These are phyloP conservation scores for Cyclocybe cylindracea DNA, from an alignment of 768 basidiomycete genomes.

Conservation along the genomic window DNA sequence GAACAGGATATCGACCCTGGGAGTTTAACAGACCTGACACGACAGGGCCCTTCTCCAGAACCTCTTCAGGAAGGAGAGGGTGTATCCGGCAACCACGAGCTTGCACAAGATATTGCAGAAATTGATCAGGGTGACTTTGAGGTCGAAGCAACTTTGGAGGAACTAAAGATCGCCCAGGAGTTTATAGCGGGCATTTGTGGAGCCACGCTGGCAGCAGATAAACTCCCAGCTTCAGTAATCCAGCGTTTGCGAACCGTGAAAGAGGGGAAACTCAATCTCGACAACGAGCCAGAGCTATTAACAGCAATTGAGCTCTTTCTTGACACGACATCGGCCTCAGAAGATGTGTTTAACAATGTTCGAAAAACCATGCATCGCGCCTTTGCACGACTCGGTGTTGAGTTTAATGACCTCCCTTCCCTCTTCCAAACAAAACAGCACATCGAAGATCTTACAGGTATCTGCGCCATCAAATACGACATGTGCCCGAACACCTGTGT, in stretches of 20 bases:
- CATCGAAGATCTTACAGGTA: conserved; percentile 12
- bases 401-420: conserved; percentile 1
- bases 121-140: neutral
- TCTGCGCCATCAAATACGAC: conserved; percentile 10
- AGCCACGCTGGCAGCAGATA: conserved; percentile 26
- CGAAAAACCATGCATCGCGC: neutral
- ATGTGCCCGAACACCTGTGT: conserved; percentile 19
- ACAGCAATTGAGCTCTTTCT: conserved; percentile 7
- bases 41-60: too few relatives aligned
- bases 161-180: conserved; percentile 9
- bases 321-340: neutral
- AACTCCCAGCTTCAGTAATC: conserved; percentile 19
- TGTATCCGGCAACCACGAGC: too few relatives aligned
- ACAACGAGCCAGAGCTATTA: neutral
- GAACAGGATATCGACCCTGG: too few relatives aligned
- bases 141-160: conserved; percentile 6
- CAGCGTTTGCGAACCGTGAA: conserved; percentile 24
- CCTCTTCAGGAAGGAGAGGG: too few relatives aligned
- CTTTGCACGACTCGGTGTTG: neutral
- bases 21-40: too few relatives aligned
- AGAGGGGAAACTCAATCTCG: neutral
- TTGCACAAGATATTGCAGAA: too few relatives aligned
- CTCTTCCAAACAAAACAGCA: conserved; percentile 5
- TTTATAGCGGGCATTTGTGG: conserved; percentile 20
- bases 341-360: conserved; percentile 4